Conservation (phyloP, 441 rosid genomes). For the Macaranga tanarius region DNA sequence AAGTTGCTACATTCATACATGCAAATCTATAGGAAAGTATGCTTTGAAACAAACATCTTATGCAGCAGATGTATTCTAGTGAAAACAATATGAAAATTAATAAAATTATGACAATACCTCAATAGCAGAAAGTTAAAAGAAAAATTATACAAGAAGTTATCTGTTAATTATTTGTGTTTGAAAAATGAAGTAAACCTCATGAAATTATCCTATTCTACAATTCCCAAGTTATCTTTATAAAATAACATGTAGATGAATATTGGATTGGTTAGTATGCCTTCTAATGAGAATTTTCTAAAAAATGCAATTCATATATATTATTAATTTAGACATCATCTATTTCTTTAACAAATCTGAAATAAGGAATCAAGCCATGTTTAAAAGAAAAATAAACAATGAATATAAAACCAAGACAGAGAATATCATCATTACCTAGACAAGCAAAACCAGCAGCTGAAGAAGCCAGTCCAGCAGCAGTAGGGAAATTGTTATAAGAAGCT, state of each 20-base stretch:
- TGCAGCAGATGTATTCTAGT: not conserved
- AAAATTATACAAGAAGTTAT: not conserved
- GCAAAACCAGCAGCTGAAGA: conserved; percentile 99
- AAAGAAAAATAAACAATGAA: not conserved
- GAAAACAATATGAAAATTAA: not conserved
- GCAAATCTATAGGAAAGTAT: not conserved
- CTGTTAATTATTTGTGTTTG: not conserved
- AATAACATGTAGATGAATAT: not conserved
- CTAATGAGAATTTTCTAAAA: not conserved
- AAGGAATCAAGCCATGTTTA: not conserved
- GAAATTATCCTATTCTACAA: not conserved
- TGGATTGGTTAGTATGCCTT: not conserved
- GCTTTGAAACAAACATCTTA: not conserved
- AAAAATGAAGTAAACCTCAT: not conserved
- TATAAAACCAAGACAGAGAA: not conserved
- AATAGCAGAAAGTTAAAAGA: not conserved
- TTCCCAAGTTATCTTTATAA: not conserved
- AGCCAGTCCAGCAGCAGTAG: conserved; percentile 98
- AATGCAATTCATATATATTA: not conserved
- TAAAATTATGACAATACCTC: not conserved
- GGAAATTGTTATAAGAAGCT: conserved; percentile 91
- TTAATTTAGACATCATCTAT: not conserved
- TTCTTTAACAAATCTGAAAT: conserved; percentile 1
- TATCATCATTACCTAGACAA: conserved; percentile 63
- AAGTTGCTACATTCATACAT: not conserved